A percentile compares a stretch with the other conserved stretches of the same genome.
Conservation (phyloP, 192 early-diverging fungal genomes). For the Coemansia sp. region DNA sequence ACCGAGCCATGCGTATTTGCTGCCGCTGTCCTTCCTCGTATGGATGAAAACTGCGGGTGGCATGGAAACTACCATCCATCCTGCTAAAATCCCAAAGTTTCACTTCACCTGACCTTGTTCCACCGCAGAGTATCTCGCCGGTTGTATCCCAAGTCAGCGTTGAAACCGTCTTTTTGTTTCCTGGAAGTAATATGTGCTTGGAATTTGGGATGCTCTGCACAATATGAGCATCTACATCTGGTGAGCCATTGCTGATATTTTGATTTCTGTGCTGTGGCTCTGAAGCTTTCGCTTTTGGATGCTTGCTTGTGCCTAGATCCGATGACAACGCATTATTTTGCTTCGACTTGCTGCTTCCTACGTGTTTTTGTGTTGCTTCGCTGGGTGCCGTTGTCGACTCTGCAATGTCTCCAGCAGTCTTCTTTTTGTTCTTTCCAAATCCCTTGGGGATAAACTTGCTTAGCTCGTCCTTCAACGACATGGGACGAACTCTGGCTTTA, state of each 20-base stretch:
- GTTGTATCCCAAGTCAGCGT: conserved; percentile 82
- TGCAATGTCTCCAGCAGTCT: not conserved
- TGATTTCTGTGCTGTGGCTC: not conserved
- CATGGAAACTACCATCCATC: conserved; percentile 75
- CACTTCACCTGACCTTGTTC: conserved; percentile 78
- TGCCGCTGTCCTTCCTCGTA: conserved; percentile 63
- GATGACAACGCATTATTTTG: not conserved
- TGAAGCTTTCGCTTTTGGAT: not conserved
- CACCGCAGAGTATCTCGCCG: conserved; percentile 75
- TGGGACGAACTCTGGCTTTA: not conserved
- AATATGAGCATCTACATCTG: not conserved
- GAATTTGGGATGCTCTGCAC: not conserved
- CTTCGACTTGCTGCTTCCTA: not conserved
- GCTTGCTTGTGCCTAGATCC: not conserved
- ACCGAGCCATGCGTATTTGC: conserved; percentile 81
- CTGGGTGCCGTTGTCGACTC: not conserved
- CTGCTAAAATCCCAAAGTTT: conserved; percentile 93
- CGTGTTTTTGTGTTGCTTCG: not conserved
- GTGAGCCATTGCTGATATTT: not conserved
- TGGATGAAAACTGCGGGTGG: conserved; percentile 81
- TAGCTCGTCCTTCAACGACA: conserved; percentile 45
- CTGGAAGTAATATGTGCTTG: conserved; percentile 6
- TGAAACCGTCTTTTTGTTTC: conserved; percentile 48
- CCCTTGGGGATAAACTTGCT: conserved; percentile 51
- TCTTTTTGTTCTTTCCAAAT: conserved; percentile 57